Conservation (phyloP, 169 alveolate species). For the Perkinsus chesapeaki region DNA sequence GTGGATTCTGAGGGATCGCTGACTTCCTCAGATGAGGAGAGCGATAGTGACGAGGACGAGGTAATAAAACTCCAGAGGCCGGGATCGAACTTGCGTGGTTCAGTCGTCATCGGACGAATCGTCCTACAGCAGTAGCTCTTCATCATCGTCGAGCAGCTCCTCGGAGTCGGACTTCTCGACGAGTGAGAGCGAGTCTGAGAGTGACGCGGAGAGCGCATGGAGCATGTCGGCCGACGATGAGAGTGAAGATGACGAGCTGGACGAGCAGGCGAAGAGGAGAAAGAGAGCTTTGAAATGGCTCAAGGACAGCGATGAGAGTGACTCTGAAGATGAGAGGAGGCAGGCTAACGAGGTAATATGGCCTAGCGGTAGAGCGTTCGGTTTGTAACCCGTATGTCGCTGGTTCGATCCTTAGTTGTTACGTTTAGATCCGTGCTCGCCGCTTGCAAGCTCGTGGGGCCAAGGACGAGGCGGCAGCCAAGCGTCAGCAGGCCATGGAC, state of each 20-base stretch:
- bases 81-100: conserved; percentile 13
- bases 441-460: background rate
- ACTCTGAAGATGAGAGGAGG: conserved; percentile 19
- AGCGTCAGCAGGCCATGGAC: background rate
- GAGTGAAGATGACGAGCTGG: conserved; percentile 56
- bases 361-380: background rate
- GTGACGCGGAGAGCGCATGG: conserved; percentile 33
- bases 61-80: conserved; percentile 4
- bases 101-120: conserved; percentile 18
- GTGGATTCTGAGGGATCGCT: conserved; percentile 41
- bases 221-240: conserved; percentile 52
- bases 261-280: conserved; percentile 56
- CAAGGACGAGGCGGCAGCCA: background rate
- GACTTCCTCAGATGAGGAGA: conserved; percentile 35
- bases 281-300: conserved; percentile 46
- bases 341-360: background rate
- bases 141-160: too few relatives aligned
- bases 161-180: background rate
- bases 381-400: background rate
- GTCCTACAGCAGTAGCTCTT: background rate
- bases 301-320: conserved; percentile 47
- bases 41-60: conserved; percentile 22
- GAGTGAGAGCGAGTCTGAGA: conserved; percentile 9
- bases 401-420: background rate
- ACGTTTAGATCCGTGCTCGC: background rate